Conservation (phyloP, 352 stramenopile species). For the Phytophthora colocasiae region DNA sequence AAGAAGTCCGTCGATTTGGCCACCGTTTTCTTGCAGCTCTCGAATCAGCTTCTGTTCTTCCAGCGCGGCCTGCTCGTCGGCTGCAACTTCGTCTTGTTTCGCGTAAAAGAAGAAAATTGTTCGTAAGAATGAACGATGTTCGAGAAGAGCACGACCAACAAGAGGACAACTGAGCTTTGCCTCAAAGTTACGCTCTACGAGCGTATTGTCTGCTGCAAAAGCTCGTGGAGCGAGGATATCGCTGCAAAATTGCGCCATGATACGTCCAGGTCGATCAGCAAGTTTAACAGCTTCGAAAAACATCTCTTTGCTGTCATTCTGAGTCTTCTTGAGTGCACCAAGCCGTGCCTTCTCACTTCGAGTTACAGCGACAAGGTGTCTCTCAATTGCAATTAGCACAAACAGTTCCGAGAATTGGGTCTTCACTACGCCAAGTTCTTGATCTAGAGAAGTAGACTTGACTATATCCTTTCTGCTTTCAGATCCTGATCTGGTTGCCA, state of each 20-base stretch:
- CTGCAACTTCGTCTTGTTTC: conserved; percentile 47
- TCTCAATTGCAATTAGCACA: conserved; percentile 40
- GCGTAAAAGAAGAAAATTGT: conserved; percentile 63
- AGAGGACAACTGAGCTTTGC: conserved; percentile 53
- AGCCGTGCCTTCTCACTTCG: conserved; percentile 17
- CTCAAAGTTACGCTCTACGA: conserved; percentile 47
- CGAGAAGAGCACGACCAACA: conserved; percentile 50
- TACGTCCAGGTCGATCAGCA: conserved; percentile 30
- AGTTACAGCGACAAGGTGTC: conserved; percentile 9
- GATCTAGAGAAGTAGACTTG: conserved; percentile 9
- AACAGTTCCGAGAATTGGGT: conserved; percentile 40
- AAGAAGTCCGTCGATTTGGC: not conserved
- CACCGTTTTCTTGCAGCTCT: conserved; percentile 23
- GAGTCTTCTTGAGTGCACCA: conserved; percentile 4
- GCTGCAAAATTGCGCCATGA: conserved; percentile 52
- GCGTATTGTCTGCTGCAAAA: conserved; percentile 16
- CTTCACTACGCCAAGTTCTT: conserved; percentile 32
- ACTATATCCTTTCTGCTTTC: no score
- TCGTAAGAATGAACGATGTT: conserved; percentile 65
- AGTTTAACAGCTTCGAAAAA: conserved; percentile 8
- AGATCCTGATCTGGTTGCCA: no score
- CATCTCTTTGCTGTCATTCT: conserved; percentile 1
- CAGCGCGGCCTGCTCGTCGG: conserved; percentile 19
- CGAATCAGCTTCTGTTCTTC: conserved; percentile 26
- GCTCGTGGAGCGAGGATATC: conserved; percentile 42